Base-by-base conservation (phyloP, 352 stramenopile species). In the Globisporangium sylvaticum region DNA sequence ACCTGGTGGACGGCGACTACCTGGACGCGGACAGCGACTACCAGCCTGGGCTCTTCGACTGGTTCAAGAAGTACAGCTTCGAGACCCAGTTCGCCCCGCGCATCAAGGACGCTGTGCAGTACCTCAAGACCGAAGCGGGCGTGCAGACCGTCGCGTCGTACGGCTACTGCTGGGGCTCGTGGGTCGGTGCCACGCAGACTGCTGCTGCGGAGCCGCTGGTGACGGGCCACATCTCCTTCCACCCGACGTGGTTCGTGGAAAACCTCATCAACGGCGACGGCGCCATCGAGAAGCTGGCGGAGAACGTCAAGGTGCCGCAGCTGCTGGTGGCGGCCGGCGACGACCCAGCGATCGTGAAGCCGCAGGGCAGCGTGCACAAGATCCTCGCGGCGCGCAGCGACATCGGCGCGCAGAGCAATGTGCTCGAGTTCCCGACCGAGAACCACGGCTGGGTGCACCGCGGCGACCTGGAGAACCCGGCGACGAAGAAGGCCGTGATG, bases 381-480 rank as follows among this genome's bases (percentile, higher is more conserved):
- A 91, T 91, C 67, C 67, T 94, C 42, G 77, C 76, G 66, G 70
- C 71, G 25, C 79, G 79, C 56, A 63, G 72, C 1, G 79, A 88
- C 58, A 84, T 88, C 52, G 77, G 73, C 22, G 57, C 77, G 12
- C 68, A 83, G 60, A 89, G 81, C 46, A 76, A 88, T 27, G 83
- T 88, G 65, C 63, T 88, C 60, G 72, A 90, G 31, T 96, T 92
- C 64, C 70, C 82, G 12, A 73, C 87, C 64, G 70, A 88, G 78
- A 82, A 87, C 22, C 88, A 96, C 73, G 88, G 88, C 44, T 96
- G 86, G 86, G 84, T 94, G 65, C 80, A 93, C 73, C 88, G 88
- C 65, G 84, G 86, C 60, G 88, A 96, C 77, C 76, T 92, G 57
- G 59, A 77, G 64, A 80, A 94, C 70, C 69, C 78, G 5, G 80